phyloP scores from a whole-genome alignment of 805 yeast species.

The Candida tallmaniae region DNA sequence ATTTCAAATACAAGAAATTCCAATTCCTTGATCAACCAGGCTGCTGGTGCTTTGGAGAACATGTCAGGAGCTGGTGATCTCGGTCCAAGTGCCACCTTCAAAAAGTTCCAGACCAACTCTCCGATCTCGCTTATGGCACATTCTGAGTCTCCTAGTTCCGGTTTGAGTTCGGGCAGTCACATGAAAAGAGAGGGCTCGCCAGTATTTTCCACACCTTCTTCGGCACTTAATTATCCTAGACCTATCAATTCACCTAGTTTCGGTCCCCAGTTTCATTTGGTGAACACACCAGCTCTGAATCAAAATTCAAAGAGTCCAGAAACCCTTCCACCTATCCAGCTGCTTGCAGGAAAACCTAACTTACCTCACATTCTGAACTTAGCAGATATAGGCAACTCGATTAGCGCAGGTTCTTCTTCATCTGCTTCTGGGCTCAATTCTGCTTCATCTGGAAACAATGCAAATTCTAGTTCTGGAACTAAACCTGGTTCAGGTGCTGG shows the following conservation, averaged over 20 bases:
- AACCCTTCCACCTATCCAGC: conserved; percentile 24
- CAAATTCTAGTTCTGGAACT: not conserved
- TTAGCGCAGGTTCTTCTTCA: not conserved
- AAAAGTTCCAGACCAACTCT: conserved; percentile 16
- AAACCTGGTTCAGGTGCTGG: not conserved
- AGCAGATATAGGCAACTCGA: not conserved
- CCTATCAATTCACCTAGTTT: conserved; percentile 36
- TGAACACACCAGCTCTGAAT: conserved; percentile 4
- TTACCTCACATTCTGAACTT: conserved; percentile 23
- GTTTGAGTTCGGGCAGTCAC: not conserved
- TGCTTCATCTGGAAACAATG: not conserved
- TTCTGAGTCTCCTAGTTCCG: conserved; percentile 9
- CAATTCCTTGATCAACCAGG: conserved; percentile 15
- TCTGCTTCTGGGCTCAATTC: not conserved
- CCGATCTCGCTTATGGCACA: conserved; percentile 33
- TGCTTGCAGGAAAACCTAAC: conserved; percentile 15
- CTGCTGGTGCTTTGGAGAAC: conserved; percentile 42
- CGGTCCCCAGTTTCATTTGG: conserved; percentile 39
- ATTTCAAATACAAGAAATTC: conserved; percentile 35
- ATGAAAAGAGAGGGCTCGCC: conserved; percentile 14
- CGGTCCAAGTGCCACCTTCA: conserved; percentile 42
- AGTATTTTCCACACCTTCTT: conserved; percentile 32
- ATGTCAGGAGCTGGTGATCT: conserved; percentile 34
- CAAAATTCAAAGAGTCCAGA: conserved; percentile 3
- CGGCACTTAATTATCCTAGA: conserved; percentile 21